Base-by-base conservation (phyloP, 1,284 basidiomycete genomes). In the Boletus sp. region DNA sequence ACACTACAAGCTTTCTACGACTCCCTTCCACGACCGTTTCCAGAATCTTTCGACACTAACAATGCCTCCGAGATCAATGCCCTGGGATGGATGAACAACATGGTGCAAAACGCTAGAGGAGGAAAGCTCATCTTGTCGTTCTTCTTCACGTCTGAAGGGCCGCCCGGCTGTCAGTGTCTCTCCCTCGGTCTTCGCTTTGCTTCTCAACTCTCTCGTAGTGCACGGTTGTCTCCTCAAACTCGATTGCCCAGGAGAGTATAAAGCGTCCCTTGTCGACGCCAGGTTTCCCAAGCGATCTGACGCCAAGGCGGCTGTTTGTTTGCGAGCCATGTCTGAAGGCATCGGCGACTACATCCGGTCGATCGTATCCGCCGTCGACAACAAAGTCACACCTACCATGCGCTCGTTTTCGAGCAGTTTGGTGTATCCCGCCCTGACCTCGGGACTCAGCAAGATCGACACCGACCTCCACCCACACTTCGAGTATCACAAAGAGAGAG, bases 181-280 rank as follows among this genome's bases (percentile, higher is more conserved):
- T 16, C 16, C 41, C 25, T 14, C 10, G 20, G 35, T 35, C 44
- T 50, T 39, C 26, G 4, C 13, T 14, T 37, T 29, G 14, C 29
- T 43, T 41, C 48, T 48, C 48, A 59, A 27, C 38, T 26, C 36
- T 44, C 37, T 38, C 23, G 10, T 43, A 84, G 82, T 81, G 10
- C 76, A 81, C 40, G 82, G 83, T 2, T 80, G 76, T 58, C 62
- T 85, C 14, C 68, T 86, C 26, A 79, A 80, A 33, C 56, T 86
- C 7, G 70, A 73, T 34, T 72, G 75, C 17, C 75, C 78, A 3
- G 67, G 61, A 4, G 73, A 77, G 50, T 73, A 71, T 23, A 72
- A 66, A 39, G 77, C 78, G 0, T 86, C 73, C 54, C 60, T 86
- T 5, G 79, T 81, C 19, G 81, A 84, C 17, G 66, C 78, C 0